phyloP scores from a whole-genome alignment of 1,284 basidiomycete species.

The Apiotrichum sp. region DNA sequence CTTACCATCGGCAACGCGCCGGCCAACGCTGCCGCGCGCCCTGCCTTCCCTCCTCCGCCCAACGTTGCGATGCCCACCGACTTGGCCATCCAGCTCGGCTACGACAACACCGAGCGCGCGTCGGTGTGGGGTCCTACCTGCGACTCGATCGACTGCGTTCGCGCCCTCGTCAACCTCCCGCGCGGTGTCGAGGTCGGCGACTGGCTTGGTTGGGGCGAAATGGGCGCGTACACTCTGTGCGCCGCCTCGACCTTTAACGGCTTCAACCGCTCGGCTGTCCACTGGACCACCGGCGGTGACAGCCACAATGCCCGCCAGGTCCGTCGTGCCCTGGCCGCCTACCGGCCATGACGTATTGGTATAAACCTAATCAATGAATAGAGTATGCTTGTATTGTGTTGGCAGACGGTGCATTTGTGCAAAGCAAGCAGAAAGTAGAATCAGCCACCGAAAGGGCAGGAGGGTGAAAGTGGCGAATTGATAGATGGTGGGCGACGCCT shows the following conservation, averaged over 20 bases:
- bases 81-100: slow-evolving; percentile 45
- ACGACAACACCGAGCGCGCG: slow-evolving; percentile 47
- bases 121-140: slow-evolving; percentile 66
- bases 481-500: too few relatives aligned
- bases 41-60: slow-evolving; percentile 45
- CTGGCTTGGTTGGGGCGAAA: slow-evolving; percentile 84
- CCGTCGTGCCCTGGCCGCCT: slow-evolving; percentile 7
- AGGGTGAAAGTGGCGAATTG: too few relatives aligned
- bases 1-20: slow-evolving; percentile 51
- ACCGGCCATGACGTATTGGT: not conserved
- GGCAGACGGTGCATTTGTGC: not conserved
- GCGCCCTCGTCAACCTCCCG: slow-evolving; percentile 58
- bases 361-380: not conserved
- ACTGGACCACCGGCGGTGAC: slow-evolving; percentile 44
- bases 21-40: slow-evolving; percentile 29
- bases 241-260: slow-evolving; percentile 86
- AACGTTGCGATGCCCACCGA: slow-evolving; percentile 44
- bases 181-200: slow-evolving; percentile 68
- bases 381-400: not conserved
- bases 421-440: too few relatives aligned
- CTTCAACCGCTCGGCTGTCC: slow-evolving; percentile 35
- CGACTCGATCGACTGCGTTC: slow-evolving; percentile 83
- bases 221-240: slow-evolving; percentile 91
- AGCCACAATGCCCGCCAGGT: slow-evolving; percentile 4
- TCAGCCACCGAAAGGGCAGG: too few relatives aligned